Conservation (phyloP, 352 stramenopile genomes). For the Peronospora destructor region DNA sequence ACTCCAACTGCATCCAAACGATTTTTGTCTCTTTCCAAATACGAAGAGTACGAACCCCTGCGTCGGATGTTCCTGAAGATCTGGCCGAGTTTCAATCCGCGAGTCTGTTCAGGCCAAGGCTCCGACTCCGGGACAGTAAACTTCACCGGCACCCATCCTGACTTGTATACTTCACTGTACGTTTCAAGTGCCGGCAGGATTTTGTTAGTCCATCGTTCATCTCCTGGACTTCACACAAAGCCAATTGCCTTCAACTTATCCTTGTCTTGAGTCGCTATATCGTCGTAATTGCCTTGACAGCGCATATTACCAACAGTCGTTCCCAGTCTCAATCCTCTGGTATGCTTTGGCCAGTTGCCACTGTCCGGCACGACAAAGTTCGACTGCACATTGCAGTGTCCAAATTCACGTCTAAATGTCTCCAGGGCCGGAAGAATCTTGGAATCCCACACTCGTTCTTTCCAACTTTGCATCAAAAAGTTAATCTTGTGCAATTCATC, state of each 20-base stretch:
- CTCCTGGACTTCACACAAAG: conserved; percentile 44
- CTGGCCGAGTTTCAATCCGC: conserved; percentile 37
- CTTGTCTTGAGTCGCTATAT: conserved; percentile 26
- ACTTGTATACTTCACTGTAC: conserved; percentile 23
- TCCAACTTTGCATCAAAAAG: conserved; percentile 11
- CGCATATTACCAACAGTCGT: conserved; percentile 29
- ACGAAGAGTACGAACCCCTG: conserved; percentile 33
- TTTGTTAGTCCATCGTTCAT: conserved; percentile 41
- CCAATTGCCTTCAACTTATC: conserved; percentile 40
- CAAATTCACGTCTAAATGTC: conserved; percentile 13
- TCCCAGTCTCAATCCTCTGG: conserved; percentile 16
- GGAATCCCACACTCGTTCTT: conserved; percentile 14
- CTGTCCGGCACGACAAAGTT: conserved; percentile 21
- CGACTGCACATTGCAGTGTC: conserved; percentile 26
- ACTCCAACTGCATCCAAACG: conserved; percentile 42
- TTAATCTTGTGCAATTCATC: conserved; percentile 14
- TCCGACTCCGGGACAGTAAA: conserved; percentile 35
- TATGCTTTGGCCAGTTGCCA: conserved; percentile 11
- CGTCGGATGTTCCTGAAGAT: conserved; percentile 50
- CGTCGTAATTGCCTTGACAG: conserved; percentile 31
- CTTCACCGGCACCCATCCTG: conserved; percentile 25
- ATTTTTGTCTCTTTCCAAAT: conserved; percentile 40
- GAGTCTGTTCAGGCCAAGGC: conserved; percentile 33
- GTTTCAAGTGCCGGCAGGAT: conserved; percentile 40
- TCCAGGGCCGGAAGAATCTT: conserved; percentile 26